phyloP scores from a whole-genome alignment of 225 moss, liverwort and hornwort species.

The Rhytidiadelphus loreus region DNA sequence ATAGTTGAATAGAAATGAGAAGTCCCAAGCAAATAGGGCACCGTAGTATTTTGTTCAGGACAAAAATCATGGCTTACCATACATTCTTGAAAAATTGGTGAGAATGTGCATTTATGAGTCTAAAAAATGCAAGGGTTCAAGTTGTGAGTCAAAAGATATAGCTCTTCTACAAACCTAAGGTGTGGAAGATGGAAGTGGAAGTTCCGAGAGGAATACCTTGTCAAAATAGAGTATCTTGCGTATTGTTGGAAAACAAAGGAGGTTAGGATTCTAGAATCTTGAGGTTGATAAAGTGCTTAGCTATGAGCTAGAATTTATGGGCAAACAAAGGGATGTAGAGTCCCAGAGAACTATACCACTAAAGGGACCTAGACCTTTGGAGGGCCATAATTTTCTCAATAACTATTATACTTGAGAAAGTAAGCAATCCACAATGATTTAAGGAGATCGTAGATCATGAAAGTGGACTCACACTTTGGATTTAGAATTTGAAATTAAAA shows the following conservation, averaged over 20 bases:
- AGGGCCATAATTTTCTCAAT: background rate
- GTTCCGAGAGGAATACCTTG: fast-evolving
- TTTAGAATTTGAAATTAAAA: fast-evolving
- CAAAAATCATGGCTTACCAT: fast-evolving
- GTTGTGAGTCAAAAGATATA: background rate
- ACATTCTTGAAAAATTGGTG: background rate
- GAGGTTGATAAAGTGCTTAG: fast-evolving
- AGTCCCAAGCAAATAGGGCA: fast-evolving
- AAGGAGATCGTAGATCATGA: fast-evolving
- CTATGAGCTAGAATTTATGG: background rate
- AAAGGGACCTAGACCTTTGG: fast-evolving
- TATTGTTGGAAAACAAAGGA: fast-evolving
- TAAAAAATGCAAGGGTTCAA: fast-evolving
- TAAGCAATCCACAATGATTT: fast-evolving
- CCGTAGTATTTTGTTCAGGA: fast-evolving
- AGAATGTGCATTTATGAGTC: fast-evolving
- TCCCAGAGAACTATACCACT: fast-evolving
- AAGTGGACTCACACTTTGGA: fast-evolving
- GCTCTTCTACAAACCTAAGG: fast-evolving
- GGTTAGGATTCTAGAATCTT: fast-evolving
- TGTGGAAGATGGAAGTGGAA: fast-evolving
- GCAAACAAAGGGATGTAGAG: fast-evolving
- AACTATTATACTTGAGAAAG: background rate
- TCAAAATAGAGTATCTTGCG: background rate
- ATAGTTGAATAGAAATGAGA: background rate